phyloP scores from a whole-genome alignment of 2,329 filamentous ascomycete species.

The Colletotrichum sp. region DNA sequence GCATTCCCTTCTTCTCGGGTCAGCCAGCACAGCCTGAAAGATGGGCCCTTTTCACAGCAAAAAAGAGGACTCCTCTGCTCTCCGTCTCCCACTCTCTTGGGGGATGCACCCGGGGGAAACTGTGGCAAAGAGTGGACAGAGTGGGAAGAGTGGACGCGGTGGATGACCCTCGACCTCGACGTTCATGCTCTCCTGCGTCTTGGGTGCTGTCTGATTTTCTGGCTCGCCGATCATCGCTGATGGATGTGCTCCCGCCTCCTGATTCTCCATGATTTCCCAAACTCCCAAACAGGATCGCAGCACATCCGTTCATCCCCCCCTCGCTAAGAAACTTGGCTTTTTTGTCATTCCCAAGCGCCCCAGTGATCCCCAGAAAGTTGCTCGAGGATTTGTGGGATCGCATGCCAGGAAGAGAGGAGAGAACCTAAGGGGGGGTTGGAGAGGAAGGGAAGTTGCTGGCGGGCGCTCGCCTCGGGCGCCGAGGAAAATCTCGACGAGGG shows the following conservation, averaged over 20 bases:
- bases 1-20: constrained; percentile 1
- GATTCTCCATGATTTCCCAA: constrained; percentile 17
- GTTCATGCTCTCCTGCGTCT: not conserved
- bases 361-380: not conserved
- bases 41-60: not conserved
- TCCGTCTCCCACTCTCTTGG: not conserved
- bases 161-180: not conserved
- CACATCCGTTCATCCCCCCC: constrained; percentile 16
- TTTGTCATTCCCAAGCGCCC: not conserved
- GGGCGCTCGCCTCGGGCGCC: not conserved
- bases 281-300: constrained; percentile 16
- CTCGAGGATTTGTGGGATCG: not conserved
- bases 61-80: not conserved
- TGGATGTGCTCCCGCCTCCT: not conserved
- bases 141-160: not conserved
- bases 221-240: constrained; percentile 10
- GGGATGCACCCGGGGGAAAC: not conserved
- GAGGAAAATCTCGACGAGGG: not conserved
- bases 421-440: too few relatives aligned
- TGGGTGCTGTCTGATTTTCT: constrained; percentile 8
- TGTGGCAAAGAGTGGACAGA: not conserved
- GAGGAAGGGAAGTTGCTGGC: not conserved
- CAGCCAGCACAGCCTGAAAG: not conserved
- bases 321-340: constrained; percentile 17
- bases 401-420: not conserved